Conservation (phyloP, 805 yeast genomes). For the Lachancea lanzarotensis region DNA sequence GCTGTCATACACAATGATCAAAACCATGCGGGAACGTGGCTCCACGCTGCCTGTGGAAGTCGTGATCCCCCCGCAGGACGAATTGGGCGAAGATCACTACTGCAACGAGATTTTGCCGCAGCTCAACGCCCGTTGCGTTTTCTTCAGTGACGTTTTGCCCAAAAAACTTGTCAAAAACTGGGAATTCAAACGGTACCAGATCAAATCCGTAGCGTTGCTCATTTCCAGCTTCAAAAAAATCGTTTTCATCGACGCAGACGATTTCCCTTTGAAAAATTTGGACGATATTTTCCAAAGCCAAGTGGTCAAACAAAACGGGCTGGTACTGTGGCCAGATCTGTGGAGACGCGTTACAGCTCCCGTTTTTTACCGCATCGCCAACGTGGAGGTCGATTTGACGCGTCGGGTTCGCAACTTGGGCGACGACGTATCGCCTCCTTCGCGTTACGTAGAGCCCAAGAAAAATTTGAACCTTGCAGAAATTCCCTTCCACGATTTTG, state of each 20-base stretch:
- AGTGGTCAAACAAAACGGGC: constrained; percentile 43
- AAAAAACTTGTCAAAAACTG: constrained; percentile 37
- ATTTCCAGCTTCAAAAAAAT: constrained; percentile 73
- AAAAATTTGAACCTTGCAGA: constrained; percentile 8
- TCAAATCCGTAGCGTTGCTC: constrained; percentile 63
- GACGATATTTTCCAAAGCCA: constrained; percentile 39
- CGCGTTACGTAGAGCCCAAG: constrained; percentile 4
- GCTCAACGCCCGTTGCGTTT: constrained; percentile 55
- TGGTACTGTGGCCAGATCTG: constrained; percentile 70
- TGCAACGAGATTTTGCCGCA: constrained; percentile 60
- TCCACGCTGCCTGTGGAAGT: constrained; percentile 75
- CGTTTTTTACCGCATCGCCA: constrained; percentile 48
- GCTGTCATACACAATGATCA: constrained; percentile 50
- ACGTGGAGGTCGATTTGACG: constrained; percentile 31
- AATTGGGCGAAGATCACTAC: constrained; percentile 62
- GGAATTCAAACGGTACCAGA: constrained; percentile 50
- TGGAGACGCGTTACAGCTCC: constrained; percentile 70
- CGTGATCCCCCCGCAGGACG: constrained; percentile 56
- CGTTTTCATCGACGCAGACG: constrained; percentile 73
- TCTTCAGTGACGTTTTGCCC: constrained; percentile 46
- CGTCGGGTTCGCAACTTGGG: constrained; percentile 28
- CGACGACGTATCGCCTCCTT: constrained; percentile 20
- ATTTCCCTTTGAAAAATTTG: constrained; percentile 45
- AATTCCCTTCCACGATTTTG: constrained; percentile 51
- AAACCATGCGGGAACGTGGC: constrained; percentile 54